Evolutionary conservation across 1,139 yeast species (phyloP), one percentile per base, ranked within the genome.

Genomic region (Candida neerlandica): DNA sequence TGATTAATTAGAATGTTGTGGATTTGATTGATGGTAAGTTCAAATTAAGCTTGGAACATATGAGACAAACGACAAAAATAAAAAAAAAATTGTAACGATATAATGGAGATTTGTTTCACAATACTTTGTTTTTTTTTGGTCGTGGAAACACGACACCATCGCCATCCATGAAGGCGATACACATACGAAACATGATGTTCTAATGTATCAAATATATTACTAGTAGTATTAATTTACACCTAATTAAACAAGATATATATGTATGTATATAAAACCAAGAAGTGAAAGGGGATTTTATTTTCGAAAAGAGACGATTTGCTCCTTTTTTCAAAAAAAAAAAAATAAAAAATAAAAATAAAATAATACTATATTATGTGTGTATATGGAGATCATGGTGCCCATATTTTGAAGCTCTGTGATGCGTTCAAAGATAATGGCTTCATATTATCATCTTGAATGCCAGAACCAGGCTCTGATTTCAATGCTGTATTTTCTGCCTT

Each of bases 381-480:
- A 18, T 16, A 14, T 23, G 12, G 23, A 19, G 27, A 18, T 57
- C 60, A 75, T 34, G 80, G 80, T 43, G 87, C 88, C 98, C 98
- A 91, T 58, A 89, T 87, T 66, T 92, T 88, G 67, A 89, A 91
- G 34, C 85, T 73, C 65, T 88, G 95, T 2, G 97, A 97, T 14
- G 89, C 78, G 57, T 87, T 92, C 53, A 87, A 73, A 38, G 96
- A 88, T 45, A 89, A 76, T 7, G 96, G 96, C 61, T 85, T 84
- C 44, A 80, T 62, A 27, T 71, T 71, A 18, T 70, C 74, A 33
- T 66, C 69, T 16, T 62, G 69, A 48, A 38, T 30, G 42, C 51
- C 15, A 6, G 40, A 29, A 35, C n/a, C 34, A 12, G 10, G 7
- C 14, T 38, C 50, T 14, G 57, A 61, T 51, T 52, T 37, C 3